Evolutionary conservation across 257 asterid species (phyloP).

Genomic region (Solanum tacnaense): DNA sequence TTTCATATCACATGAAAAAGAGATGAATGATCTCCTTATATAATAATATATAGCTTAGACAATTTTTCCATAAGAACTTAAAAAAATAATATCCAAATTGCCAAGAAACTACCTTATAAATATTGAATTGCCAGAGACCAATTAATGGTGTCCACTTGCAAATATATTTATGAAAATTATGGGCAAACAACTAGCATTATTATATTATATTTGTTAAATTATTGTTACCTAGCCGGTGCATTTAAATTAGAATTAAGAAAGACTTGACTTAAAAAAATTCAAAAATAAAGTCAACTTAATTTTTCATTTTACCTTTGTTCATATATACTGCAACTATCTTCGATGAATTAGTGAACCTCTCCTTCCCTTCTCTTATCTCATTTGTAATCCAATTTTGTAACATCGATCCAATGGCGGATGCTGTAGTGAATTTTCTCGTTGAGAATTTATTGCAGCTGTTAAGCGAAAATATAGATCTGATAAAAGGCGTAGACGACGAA

Average conservation of each 20-base stretch:
- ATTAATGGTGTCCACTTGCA: background rate
- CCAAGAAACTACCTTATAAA: no score
- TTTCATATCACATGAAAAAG: no score
- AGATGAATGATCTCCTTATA: no score
- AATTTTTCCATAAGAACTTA: no score
- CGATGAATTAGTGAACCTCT: background rate
- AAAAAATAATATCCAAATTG: no score
- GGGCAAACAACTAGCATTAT: background rate
- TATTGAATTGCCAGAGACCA: background rate
- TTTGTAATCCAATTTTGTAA: background rate
- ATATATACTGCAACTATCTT: background rate
- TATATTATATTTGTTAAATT: background rate
- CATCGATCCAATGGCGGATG: background rate
- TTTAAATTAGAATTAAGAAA: background rate
- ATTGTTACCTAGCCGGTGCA: background rate
- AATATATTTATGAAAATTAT: background rate
- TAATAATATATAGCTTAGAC: no score
- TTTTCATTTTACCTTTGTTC: background rate
- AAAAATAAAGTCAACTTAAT: background rate
- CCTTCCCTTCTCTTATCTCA: background rate
- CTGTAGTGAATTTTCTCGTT: background rate
- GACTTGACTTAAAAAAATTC: background rate
- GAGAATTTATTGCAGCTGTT: background rate
- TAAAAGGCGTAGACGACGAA: background rate
- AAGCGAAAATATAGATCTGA: background rate